Evolutionary conservation across 345 rosid species (phyloP).

Genomic region (Arabis hirsuta): DNA sequence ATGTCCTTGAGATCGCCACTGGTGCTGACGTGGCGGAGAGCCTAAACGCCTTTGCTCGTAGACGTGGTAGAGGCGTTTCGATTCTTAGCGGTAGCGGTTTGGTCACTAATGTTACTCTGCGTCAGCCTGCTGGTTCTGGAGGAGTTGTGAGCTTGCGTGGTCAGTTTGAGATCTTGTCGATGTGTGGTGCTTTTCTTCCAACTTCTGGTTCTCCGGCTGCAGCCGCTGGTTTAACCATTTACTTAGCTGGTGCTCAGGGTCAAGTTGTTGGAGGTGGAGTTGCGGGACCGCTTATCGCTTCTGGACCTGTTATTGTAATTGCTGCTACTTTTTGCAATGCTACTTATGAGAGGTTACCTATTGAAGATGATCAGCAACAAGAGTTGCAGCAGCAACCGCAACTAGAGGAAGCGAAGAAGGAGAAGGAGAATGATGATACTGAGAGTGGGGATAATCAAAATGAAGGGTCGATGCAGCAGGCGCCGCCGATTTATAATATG

Average conservation of each 20-base stretch:
- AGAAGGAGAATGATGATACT: constrained; percentile 44
- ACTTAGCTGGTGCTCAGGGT: constrained; percentile 85
- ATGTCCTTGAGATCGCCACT: constrained; percentile 73
- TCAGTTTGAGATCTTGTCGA: constrained; percentile 84
- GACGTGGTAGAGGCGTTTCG: constrained; percentile 78
- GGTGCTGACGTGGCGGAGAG: constrained; percentile 78
- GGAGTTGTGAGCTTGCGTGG: constrained; percentile 78
- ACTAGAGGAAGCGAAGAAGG: constrained; percentile 40
- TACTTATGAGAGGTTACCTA: constrained; percentile 75
- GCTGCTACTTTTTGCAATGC: constrained; percentile 89
- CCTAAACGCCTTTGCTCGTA: constrained; percentile 63
- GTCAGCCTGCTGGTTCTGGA: constrained; percentile 75
- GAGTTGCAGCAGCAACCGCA: constrained; percentile 39
- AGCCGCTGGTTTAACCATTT: constrained; percentile 73
- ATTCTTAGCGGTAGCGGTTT: constrained; percentile 81
- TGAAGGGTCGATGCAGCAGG: constrained; percentile 51
- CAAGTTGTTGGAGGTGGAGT: constrained; percentile 90
- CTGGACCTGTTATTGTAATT: constrained; percentile 85
- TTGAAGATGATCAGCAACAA: constrained; percentile 51
- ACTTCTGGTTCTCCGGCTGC: constrained; percentile 74
- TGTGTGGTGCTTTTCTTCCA: constrained; percentile 77
- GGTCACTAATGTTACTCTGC: constrained; percentile 73
- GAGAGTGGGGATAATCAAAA: constrained; percentile 32
- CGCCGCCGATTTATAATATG: constrained; percentile 56
- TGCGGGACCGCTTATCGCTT: constrained; percentile 67